A percentile compares a stretch with the other conserved stretches of the same genome.
phyloP scores from a whole-genome alignment of 2,329 filamentous ascomycete genomes.

The Scytalidium lignicola region DNA sequence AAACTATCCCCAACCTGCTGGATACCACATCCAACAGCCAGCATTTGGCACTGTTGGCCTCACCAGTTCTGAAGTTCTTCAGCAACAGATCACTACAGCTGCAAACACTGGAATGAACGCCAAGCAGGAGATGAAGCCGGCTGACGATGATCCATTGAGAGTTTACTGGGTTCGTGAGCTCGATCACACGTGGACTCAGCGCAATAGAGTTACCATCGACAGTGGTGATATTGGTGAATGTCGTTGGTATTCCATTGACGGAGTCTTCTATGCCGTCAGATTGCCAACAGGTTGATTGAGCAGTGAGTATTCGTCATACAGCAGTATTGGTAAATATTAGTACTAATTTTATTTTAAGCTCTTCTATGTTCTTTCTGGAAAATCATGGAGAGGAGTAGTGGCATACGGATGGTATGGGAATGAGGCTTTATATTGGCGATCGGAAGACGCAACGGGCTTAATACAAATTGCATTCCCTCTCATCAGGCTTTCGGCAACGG shows the following conservation, averaged over 20 bases:
- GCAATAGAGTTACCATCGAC: slow-evolving; percentile 56
- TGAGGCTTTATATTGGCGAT: too few relatives aligned
- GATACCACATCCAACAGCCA: slow-evolving; percentile 13
- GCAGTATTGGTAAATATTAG: too few relatives aligned
- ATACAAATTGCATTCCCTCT: too few relatives aligned
- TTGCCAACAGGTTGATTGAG: slow-evolving; percentile 29
- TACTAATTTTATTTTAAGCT: too few relatives aligned
- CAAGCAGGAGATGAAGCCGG: slow-evolving; percentile 56
- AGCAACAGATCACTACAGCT: slow-evolving; percentile 17
- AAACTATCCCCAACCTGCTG: not conserved
- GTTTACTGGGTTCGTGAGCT: slow-evolving; percentile 58
- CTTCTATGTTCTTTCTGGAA: too few relatives aligned
- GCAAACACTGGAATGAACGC: slow-evolving; percentile 16
- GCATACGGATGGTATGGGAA: too few relatives aligned
- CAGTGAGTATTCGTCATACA: not conserved
- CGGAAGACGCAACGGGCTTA: too few relatives aligned
- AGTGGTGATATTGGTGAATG: slow-evolving; percentile 43
- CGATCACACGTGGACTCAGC: slow-evolving; percentile 55
- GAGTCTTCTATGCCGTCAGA: slow-evolving; percentile 57
- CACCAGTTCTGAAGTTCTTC: slow-evolving; percentile 17
- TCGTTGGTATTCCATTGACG: slow-evolving; percentile 55
- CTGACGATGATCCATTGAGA: slow-evolving; percentile 53
- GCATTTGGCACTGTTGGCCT: slow-evolving; percentile 13
- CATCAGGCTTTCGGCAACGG: too few relatives aligned
- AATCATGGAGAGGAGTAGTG: too few relatives aligned